These are phyloP conservation scores for Diplodia intermedia DNA, from an alignment of 2,329 filamentous ascomycete species.

Conservation along the genomic window DNA sequence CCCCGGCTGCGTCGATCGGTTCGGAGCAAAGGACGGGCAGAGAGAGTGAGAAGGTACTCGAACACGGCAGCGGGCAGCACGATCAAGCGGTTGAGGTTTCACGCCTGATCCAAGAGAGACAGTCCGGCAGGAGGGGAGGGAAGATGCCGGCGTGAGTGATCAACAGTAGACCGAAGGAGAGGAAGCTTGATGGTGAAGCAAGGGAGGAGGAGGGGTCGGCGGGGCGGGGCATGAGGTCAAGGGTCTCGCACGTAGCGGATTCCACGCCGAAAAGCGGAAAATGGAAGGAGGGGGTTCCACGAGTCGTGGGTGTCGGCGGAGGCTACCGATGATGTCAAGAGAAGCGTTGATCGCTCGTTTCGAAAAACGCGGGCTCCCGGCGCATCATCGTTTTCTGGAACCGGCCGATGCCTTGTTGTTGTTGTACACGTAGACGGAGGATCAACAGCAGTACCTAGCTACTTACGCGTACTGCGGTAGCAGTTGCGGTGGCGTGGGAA, in stretches of 20 bases:
- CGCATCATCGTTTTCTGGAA: background rate
- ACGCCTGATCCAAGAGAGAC: background rate
- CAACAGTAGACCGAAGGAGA: background rate
- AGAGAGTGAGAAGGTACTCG: too few relatives aligned
- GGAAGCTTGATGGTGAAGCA: background rate
- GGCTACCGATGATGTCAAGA: conserved; percentile 12
- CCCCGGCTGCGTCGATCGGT: background rate
- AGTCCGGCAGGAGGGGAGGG: background rate
- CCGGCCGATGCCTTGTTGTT: too few relatives aligned
- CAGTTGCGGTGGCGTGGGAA: background rate
- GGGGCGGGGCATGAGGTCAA: background rate
- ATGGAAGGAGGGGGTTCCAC: background rate
- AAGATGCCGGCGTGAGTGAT: background rate
- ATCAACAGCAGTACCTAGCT: background rate
- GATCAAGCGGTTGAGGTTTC: background rate
- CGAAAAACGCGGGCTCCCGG: conserved; percentile 49
- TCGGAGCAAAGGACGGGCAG: too few relatives aligned
- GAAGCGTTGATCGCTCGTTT: conserved; percentile 14
- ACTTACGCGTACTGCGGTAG: background rate
- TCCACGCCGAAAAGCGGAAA: background rate
- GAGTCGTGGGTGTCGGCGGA: background rate
- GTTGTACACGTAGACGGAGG: background rate
- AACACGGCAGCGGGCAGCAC: background rate
- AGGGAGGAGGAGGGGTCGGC: background rate
- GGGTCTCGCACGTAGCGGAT: background rate